phyloP scores from a whole-genome alignment of 2,329 filamentous ascomycete genomes.

The Paecilomyces sp. region DNA sequence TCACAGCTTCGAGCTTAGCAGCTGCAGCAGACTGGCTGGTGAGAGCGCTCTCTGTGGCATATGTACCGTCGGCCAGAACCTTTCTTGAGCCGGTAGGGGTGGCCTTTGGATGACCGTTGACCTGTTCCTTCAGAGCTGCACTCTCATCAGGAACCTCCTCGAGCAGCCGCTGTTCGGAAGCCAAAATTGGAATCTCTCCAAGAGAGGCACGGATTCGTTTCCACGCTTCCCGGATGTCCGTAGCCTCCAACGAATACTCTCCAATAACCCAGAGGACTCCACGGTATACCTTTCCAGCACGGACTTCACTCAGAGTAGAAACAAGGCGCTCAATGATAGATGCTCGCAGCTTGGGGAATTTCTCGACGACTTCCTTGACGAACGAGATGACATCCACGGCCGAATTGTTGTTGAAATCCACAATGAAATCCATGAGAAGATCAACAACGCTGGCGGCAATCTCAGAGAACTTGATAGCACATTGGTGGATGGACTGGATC shows the following conservation, averaged over 20 bases:
- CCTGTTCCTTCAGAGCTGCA: conserved; percentile 59
- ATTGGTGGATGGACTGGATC: conserved; percentile 96
- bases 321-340: conserved; percentile 86
- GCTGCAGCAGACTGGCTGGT: conserved; percentile 87
- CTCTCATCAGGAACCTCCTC: conserved; percentile 71
- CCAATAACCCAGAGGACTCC: conserved; percentile 97
- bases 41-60: conserved; percentile 91
- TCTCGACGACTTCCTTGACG: conserved; percentile 97
- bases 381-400: conserved; percentile 98
- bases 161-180: conserved; percentile 84
- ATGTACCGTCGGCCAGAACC: conserved; percentile 92
- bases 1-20: conserved; percentile 90
- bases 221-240: conserved; percentile 93
- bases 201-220: conserved; percentile 89
- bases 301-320: conserved; percentile 83
- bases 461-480: conserved; percentile 98
- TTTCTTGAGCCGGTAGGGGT: conserved; percentile 80
- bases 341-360: conserved; percentile 82
- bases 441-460: conserved; percentile 95
- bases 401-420: conserved; percentile 94
- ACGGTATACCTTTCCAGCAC: conserved; percentile 93
- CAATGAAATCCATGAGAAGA: conserved; percentile 97
- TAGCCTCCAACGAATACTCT: conserved; percentile 91
- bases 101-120: conserved; percentile 74
- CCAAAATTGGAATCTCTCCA: conserved; percentile 93